Conservation (phyloP, 2,329 filamentous ascomycete species). For the Ascochyta koolunga region DNA sequence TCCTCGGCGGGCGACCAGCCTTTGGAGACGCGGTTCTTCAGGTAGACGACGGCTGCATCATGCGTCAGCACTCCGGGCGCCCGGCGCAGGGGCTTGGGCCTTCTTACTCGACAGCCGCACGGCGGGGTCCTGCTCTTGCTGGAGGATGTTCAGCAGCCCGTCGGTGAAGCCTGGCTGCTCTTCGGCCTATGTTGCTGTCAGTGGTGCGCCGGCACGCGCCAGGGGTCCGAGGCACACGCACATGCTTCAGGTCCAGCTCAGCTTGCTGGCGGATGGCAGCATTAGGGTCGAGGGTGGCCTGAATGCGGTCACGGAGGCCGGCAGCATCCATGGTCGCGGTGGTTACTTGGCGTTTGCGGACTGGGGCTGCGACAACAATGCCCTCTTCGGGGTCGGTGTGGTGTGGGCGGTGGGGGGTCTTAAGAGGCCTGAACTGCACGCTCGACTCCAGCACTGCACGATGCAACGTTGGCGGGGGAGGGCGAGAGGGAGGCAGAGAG, state of each 20-base stretch:
- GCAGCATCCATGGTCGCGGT: constrained; percentile 70
- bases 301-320: constrained; percentile 76
- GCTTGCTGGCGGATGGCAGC: constrained; percentile 76
- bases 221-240: constrained; percentile 53
- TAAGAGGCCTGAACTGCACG: constrained; percentile 18
- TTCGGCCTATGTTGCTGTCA: constrained; percentile 71
- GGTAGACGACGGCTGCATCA: constrained; percentile 83
- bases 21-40: constrained; percentile 95
- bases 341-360: constrained; percentile 13
- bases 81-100: constrained; percentile 23
- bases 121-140: constrained; percentile 82
- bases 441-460: constrained; percentile 22
- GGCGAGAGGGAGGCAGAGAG: too few relatives aligned
- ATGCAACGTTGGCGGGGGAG: constrained; percentile 16
- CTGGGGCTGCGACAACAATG: constrained; percentile 12
- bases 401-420: constrained; percentile 27
- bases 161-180: constrained; percentile 88
- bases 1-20: constrained; percentile 85
- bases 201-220: constrained; percentile 20
- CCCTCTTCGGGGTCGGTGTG: constrained; percentile 22
- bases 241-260: constrained; percentile 82
- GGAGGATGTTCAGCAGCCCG: constrained; percentile 86
- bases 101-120: constrained; percentile 83
- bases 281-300: constrained; percentile 76
- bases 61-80: constrained; percentile 29